Evolutionary conservation across 495 filamentous ascomycete species (phyloP), one percentile per base, ranked within the genome.

Genomic region (Cairneyella variabilis): DNA sequence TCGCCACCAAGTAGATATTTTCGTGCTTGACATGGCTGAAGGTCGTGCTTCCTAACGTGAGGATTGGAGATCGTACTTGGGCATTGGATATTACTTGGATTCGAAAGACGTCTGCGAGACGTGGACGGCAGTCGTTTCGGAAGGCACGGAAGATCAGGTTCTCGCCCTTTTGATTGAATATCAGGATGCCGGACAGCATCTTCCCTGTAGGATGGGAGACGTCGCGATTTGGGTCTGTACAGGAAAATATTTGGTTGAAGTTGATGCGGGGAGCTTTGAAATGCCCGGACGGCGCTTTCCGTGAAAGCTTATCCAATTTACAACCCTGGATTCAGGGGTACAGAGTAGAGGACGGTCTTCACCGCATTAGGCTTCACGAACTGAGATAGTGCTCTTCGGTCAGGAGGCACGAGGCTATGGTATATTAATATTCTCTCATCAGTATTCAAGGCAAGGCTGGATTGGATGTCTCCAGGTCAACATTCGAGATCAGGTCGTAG

Each of bases 141-240:
- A 97, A 99, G 61, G 95, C 89, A 59, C 93, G 91, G 72, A 97
- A 96, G 69, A 99, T 99, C 58, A 99, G 88, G 69, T 97, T 97
- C 77, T 99, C 93, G 74, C 93, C 93, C 71, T 99, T 99, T 68
- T 97, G 95, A 64, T 99, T 99, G 76, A 99, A 99, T 60, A 99
- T 82, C 41, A 99, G 80, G 62, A 99, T 91, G 52, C 93, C 93
- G 56, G 91, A 96, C 58, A 97, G 77, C 93, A 97, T 97, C 50
- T 59, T 85, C 76, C 45, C n/a, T 37, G 43, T 17, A 14, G 14
- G 36, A 9, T 44, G 30, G 6, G 38, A 18, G 23, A 38, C 9
- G 18, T 21, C 23, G 16, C 20, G n/a, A 5, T 10, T 37, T n/a
- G 41, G 21, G 28, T 10, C 0, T 14, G 18, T 25, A 28, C 8